Percentiles rank a stretch among this genome's conserved stretches.
These are phyloP conservation scores for Exophiala alcalophila DNA, from an alignment of 2,329 filamentous ascomycete species.

Conservation along the genomic window DNA sequence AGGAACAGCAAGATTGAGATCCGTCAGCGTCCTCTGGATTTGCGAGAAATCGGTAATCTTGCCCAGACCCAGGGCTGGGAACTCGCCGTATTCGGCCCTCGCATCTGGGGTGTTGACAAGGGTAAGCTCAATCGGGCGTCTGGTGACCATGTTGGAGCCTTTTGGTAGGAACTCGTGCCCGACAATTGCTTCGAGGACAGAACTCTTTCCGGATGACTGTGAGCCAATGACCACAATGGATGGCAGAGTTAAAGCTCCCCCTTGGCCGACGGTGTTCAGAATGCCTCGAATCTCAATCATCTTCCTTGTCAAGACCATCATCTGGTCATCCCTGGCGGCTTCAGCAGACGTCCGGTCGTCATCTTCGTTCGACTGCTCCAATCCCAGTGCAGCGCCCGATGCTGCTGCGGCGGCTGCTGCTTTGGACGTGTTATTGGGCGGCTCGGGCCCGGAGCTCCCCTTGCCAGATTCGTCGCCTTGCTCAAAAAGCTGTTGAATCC, in stretches of 20 bases:
- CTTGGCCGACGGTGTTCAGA: constrained; percentile 87
- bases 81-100: constrained; percentile 88
- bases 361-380: constrained; percentile 64
- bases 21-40: constrained; percentile 89
- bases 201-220: constrained; percentile 97
- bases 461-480: constrained; percentile 48
- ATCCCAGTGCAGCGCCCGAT: constrained; percentile 74
- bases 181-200: constrained; percentile 92
- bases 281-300: constrained; percentile 99
- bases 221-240: constrained; percentile 99
- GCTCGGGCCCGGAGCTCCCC: constrained; percentile 41
- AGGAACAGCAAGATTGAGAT: constrained; percentile 89
- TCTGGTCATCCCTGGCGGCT: constrained; percentile 85
- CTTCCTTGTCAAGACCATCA: constrained; percentile 98
- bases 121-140: constrained; percentile 91
- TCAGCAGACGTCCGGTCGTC: constrained; percentile 62
- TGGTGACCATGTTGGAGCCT: constrained; percentile 97
- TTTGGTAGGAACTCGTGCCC: constrained; percentile 97
- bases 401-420: constrained; percentile 66
- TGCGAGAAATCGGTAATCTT: constrained; percentile 89
- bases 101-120: constrained; percentile 91
- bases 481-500: constrained; percentile 72
- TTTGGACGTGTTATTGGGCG: constrained; percentile 39
- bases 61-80: constrained; percentile 83
- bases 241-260: constrained; percentile 78